Percentiles rank a stretch among this genome's conserved stretches.
Conservation (phyloP, 331 rosid species). For the Cydonia oblonga region DNA sequence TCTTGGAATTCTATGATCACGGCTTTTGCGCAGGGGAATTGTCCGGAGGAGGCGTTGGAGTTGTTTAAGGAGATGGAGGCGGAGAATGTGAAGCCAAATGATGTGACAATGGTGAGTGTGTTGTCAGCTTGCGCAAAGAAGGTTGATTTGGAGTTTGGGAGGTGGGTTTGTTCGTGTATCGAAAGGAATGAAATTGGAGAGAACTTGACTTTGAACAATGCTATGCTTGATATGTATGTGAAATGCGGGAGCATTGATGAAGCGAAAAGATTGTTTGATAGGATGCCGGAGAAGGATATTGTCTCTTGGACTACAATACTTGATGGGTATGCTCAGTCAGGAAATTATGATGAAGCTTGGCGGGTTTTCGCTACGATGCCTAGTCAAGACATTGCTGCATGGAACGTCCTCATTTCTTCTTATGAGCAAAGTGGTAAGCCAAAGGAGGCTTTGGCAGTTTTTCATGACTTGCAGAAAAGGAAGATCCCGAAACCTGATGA, state of each 20-base stretch:
- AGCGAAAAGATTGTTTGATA: slow-evolving; percentile 33
- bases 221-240: slow-evolving; percentile 44
- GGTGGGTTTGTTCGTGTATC: slow-evolving; percentile 46
- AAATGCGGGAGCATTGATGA: slow-evolving; percentile 46
- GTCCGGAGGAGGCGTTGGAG: slow-evolving; percentile 33
- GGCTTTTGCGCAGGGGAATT: slow-evolving; percentile 32
- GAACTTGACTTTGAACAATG: slow-evolving; percentile 47
- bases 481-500: slow-evolving; percentile 41
- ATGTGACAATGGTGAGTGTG: slow-evolving; percentile 29
- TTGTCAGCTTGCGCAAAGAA: slow-evolving; percentile 49
- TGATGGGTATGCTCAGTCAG: slow-evolving; percentile 48
- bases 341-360: slow-evolving; percentile 35
- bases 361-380: slow-evolving; percentile 32
- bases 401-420: slow-evolving; percentile 52
- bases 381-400: slow-evolving; percentile 40
- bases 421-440: slow-evolving; percentile 48
- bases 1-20: slow-evolving; percentile 59
- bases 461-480: slow-evolving; percentile 35
- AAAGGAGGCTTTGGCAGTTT: slow-evolving; percentile 50
- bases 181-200: slow-evolving; percentile 24
- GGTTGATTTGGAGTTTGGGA: slow-evolving; percentile 46
- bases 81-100: slow-evolving; percentile 37
- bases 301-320: slow-evolving; percentile 61
- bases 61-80: slow-evolving; percentile 40
- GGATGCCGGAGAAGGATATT: slow-evolving; percentile 48